A percentile compares a stretch with the other conserved stretches of the same genome.
phyloP scores from a whole-genome alignment of 2,329 filamentous ascomycete species.

The Mycocentrospora acerina region DNA sequence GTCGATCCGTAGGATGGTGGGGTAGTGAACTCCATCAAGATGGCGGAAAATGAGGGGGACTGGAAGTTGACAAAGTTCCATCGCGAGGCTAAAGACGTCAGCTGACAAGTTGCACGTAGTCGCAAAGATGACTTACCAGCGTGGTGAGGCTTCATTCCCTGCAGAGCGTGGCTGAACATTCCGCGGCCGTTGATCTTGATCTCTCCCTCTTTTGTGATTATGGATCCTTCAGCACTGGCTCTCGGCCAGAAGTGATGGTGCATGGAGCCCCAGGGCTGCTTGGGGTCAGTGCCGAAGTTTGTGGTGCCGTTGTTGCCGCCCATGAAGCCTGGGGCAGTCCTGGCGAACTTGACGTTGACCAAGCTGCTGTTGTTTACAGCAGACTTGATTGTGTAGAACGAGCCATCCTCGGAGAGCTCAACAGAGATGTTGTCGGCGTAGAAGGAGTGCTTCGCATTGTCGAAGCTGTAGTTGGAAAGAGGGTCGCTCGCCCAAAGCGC shows the following conservation, averaged over 20 bases:
- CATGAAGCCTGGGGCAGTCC: constrained; percentile 76
- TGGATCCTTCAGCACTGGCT: constrained; percentile 76
- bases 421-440: constrained; percentile 83
- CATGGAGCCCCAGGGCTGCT: constrained; percentile 89
- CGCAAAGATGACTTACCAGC: constrained; percentile 60
- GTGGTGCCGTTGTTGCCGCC: constrained; percentile 81
- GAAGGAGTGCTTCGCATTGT: constrained; percentile 78
- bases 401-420: constrained; percentile 82
- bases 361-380: constrained; percentile 76
- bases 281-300: constrained; percentile 81
- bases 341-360: constrained; percentile 82
- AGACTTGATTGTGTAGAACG: constrained; percentile 85
- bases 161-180: constrained; percentile 80
- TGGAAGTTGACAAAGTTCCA: constrained; percentile 98
- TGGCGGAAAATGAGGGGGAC: constrained; percentile 78
- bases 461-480: constrained; percentile 78
- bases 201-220: constrained; percentile 78
- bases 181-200: constrained; percentile 80
- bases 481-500: constrained; percentile 83
- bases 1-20: constrained; percentile 90
- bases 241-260: constrained; percentile 93
- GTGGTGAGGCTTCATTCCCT: constrained; percentile 99
- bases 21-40: constrained; percentile 95
- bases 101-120: neutral
- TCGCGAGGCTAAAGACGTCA: constrained; percentile 59